Conservation (phyloP, 495 filamentous ascomycete genomes). For the Aspergillus affinis region DNA sequence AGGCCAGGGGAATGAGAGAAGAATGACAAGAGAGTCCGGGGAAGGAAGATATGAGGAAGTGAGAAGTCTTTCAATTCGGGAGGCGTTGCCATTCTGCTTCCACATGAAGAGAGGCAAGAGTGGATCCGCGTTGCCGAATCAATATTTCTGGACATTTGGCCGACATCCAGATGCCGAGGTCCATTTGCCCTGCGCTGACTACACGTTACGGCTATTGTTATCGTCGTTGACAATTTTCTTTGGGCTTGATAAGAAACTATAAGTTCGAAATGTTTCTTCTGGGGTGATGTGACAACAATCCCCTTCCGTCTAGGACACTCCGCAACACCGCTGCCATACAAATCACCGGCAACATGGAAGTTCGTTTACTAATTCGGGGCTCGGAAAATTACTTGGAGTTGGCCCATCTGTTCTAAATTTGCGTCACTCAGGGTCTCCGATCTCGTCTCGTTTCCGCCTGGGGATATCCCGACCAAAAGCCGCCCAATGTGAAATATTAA, state of each 20-base stretch:
- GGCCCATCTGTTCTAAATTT: background rate
- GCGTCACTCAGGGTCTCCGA: background rate
- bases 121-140: slow-evolving; percentile 39
- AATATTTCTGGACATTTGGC: slow-evolving; percentile 14
- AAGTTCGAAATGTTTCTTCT: too few relatives aligned
- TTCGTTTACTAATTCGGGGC: background rate
- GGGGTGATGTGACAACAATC: too few relatives aligned
- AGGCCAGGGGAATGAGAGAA: slow-evolving; percentile 6
- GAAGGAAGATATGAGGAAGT: slow-evolving; percentile 11
- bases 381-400: slow-evolving; percentile 7
- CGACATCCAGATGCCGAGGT: slow-evolving; percentile 38
- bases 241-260: too few relatives aligned
- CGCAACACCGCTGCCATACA: background rate
- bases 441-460: background rate
- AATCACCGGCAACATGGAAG: background rate
- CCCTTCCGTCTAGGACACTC: too few relatives aligned
- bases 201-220: background rate
- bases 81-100: slow-evolving; percentile 15
- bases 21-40: slow-evolving; percentile 6
- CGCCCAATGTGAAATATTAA: slow-evolving; percentile 5
- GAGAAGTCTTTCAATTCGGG: slow-evolving; percentile 20
- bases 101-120: slow-evolving; percentile 35
- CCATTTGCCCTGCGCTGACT: slow-evolving; percentile 12
- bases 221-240: too few relatives aligned
- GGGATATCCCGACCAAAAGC: slow-evolving; percentile 8